A percentile compares a stretch with the other conserved stretches of the same genome.
Conservation (phyloP, 768 basidiomycete genomes). For the Psilocybe cubensis region DNA sequence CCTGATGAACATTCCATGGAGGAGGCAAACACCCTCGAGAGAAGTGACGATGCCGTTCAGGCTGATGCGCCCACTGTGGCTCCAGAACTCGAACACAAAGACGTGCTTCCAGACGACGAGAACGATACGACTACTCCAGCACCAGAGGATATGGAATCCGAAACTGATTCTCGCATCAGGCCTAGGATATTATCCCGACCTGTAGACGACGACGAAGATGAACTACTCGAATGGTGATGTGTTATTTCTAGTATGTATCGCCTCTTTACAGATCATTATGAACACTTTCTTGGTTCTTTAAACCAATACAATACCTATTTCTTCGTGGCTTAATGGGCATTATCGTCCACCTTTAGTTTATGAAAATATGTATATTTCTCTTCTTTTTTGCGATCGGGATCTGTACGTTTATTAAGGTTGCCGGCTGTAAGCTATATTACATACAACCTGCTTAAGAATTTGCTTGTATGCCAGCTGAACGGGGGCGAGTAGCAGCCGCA, state of each 20-base stretch:
- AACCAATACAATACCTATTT: background rate
- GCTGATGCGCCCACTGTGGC: background rate
- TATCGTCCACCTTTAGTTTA: conserved; percentile 10
- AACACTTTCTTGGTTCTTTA: background rate
- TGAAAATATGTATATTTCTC: conserved; percentile 21
- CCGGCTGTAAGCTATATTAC: background rate
- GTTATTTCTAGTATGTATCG: background rate
- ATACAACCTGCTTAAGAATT: background rate
- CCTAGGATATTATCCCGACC: conserved; percentile 19
- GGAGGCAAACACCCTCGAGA: background rate
- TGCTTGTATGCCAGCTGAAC: background rate
- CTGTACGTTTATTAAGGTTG: background rate
- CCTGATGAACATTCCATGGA: background rate
- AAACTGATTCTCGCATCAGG: conserved; percentile 15
- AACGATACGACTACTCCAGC: background rate
- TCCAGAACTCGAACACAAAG: background rate
- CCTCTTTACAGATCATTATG: background rate
- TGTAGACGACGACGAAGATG: conserved; percentile 18
- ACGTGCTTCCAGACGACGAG: background rate
- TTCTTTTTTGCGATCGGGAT: conserved; percentile 2
- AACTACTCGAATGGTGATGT: conserved; percentile 23
- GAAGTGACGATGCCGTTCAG: background rate
- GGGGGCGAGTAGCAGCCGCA: background rate
- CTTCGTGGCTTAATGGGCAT: conserved; percentile 1
- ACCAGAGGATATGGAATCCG: background rate